A percentile compares a stretch with the other conserved stretches of the same genome.
phyloP scores from a whole-genome alignment of 768 basidiomycete species.

The Cystofilobasidium capitatum region DNA sequence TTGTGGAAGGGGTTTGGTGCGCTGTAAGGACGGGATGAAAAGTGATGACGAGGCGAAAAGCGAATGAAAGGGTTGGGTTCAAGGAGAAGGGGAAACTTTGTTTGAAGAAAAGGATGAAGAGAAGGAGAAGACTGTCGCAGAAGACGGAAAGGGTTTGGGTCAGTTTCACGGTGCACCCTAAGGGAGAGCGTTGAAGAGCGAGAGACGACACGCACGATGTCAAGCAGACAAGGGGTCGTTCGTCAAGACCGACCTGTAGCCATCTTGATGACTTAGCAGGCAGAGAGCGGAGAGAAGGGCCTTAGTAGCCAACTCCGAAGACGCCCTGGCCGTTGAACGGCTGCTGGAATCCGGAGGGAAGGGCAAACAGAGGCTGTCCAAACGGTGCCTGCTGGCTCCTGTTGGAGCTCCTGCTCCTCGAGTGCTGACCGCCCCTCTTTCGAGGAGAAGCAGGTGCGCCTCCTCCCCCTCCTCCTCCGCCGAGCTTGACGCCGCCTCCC shows the following conservation, averaged over 20 bases:
- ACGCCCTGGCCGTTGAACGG: too few relatives aligned
- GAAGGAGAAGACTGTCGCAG: too few relatives aligned
- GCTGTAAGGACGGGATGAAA: neutral
- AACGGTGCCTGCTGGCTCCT: neutral
- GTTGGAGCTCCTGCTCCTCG: neutral
- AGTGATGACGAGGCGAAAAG: neutral
- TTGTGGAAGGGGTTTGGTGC: too few relatives aligned
- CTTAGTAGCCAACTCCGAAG: too few relatives aligned
- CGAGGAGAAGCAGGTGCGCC: neutral
- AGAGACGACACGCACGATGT: neutral
- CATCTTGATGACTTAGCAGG: too few relatives aligned
- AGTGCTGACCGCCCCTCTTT: neutral
- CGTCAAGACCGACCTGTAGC: too few relatives aligned
- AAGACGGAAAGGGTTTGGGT: too few relatives aligned
- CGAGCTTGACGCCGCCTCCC: conserved; percentile 41
- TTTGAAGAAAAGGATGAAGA: too few relatives aligned
- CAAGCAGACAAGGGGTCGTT: too few relatives aligned
- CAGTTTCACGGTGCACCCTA: neutral
- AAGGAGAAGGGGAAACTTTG: too few relatives aligned
- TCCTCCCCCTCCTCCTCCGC: conserved; percentile 30
- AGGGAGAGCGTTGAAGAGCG: neutral
- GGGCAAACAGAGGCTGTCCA: neutral
- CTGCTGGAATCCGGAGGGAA: neutral
- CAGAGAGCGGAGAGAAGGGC: too few relatives aligned
- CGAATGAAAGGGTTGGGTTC: neutral